These are phyloP conservation scores for Aspergillus thermomutatus DNA, from an alignment of 2,329 filamentous ascomycete genomes.

Conservation along the genomic window DNA sequence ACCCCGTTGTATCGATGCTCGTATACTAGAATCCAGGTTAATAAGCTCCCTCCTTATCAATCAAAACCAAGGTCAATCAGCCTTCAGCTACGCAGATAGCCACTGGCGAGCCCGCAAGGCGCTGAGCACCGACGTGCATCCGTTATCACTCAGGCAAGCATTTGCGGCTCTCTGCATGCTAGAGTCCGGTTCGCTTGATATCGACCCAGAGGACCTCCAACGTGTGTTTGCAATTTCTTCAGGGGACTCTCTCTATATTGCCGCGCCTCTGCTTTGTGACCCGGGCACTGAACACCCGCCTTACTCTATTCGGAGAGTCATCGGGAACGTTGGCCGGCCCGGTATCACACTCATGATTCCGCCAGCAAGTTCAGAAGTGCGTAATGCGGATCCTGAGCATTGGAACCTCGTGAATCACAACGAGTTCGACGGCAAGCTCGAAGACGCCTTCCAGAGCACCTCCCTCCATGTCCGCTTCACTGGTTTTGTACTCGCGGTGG, in stretches of 20 bases:
- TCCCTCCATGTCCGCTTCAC: slow-evolving; percentile 9
- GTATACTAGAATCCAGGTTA: too few relatives aligned
- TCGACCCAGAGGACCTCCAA: not conserved
- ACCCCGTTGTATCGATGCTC: too few relatives aligned
- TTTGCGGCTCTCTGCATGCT: slow-evolving; percentile 6
- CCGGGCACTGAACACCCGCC: not conserved
- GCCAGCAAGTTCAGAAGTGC: not conserved
- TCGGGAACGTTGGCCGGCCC: slow-evolving; percentile 5
- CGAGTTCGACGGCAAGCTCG: slow-evolving; percentile 1
- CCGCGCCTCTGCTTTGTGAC: slow-evolving; percentile 3
- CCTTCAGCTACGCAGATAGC: too few relatives aligned
- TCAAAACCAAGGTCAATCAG: too few relatives aligned
- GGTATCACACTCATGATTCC: slow-evolving; percentile 4
- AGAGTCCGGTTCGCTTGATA: not conserved
- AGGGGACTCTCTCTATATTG: slow-evolving; percentile 7
- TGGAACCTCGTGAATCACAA: slow-evolving; percentile 8
- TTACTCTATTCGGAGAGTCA: slow-evolving; percentile 1
- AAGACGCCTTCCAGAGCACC: slow-evolving; percentile 2
- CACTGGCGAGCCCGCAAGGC: not conserved
- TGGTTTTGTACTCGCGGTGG: not conserved
- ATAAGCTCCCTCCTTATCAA: too few relatives aligned
- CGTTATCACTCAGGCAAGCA: not conserved
- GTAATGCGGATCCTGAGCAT: slow-evolving; percentile 4
- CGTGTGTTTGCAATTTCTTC: slow-evolving; percentile 2
- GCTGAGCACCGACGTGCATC: not conserved